Evolutionary conservation across 2,329 filamentous ascomycete genomes (phyloP).

Genomic region (Dactylellina drechsleri): DNA sequence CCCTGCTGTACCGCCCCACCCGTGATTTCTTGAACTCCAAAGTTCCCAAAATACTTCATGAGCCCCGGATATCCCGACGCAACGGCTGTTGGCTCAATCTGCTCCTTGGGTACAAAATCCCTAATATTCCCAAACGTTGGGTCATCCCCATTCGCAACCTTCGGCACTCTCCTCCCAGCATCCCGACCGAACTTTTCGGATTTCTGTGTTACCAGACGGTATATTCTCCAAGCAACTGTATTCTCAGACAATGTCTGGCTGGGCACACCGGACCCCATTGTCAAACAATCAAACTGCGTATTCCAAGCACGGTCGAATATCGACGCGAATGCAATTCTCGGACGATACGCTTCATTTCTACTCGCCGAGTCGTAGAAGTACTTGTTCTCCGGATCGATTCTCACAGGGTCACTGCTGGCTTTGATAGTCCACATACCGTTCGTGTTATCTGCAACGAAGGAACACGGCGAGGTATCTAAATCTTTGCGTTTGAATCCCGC

Average conservation of each 20-base stretch:
- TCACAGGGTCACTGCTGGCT: constrained; percentile 6
- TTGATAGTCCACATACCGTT: constrained; percentile 20
- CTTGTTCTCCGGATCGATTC: constrained; percentile 10
- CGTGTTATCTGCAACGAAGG: constrained; percentile 24
- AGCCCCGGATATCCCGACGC: constrained; percentile 4
- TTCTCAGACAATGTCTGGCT: neutral
- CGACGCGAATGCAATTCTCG: constrained; percentile 17
- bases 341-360: neutral
- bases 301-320: constrained; percentile 2
- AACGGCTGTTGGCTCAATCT: neutral
- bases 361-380: neutral
- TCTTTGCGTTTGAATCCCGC: neutral
- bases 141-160: constrained; percentile 12
- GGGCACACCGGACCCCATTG: constrained; percentile 4
- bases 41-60: constrained; percentile 14
- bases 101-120: neutral
- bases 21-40: constrained; percentile 19
- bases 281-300: constrained; percentile 3
- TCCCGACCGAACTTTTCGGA: neutral
- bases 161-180: neutral
- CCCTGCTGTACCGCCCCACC: constrained; percentile 19
- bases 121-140: constrained; percentile 18
- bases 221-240: constrained; percentile 23
- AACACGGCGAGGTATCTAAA: constrained; percentile 17
- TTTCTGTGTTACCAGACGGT: constrained; percentile 20